Percentiles rank a stretch among this genome's conserved stretches.
Evolutionary conservation across 2,329 filamentous ascomycete genomes (phyloP).

Genomic region (Colletotrichum orbiculare): DNA sequence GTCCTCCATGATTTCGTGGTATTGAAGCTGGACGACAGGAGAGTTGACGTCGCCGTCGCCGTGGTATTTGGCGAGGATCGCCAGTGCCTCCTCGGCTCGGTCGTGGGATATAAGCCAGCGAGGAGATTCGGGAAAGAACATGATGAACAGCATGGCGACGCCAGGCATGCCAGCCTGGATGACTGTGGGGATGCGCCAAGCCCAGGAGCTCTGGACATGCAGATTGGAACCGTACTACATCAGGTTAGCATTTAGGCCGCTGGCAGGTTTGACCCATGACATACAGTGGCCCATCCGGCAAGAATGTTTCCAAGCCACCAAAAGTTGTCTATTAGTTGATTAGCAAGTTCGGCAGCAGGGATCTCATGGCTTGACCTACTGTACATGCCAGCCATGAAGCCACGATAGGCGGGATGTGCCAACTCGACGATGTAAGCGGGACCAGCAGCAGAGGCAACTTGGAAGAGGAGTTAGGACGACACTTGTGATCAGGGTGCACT

Average conservation of each 20-base stretch:
- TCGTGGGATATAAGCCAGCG: slow-evolving; percentile 78
- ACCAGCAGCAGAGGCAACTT: slow-evolving; percentile 66
- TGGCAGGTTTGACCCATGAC: too few species aligned
- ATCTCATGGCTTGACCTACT: slow-evolving; percentile 52
- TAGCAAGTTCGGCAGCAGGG: neutral
- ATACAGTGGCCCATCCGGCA: slow-evolving; percentile 60
- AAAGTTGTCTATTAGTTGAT: slow-evolving; percentile 49
- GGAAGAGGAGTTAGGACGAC: neutral
- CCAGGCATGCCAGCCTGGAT: slow-evolving; percentile 55
- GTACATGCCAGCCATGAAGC: slow-evolving; percentile 61
- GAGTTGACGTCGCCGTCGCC: slow-evolving; percentile 65
- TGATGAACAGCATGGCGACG: slow-evolving; percentile 69
- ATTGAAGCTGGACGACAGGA: slow-evolving; percentile 66
- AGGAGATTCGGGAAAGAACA: slow-evolving; percentile 76
- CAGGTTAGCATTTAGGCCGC: too few species aligned
- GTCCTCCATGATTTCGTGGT: slow-evolving; percentile 65
- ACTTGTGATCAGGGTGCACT: too few species aligned
- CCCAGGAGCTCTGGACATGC: slow-evolving; percentile 48
- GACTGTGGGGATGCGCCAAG: slow-evolving; percentile 70
- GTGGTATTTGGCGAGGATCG: slow-evolving; percentile 69
- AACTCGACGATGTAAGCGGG: slow-evolving; percentile 73
- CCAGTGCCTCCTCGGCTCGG: slow-evolving; percentile 64
- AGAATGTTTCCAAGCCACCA: slow-evolving; percentile 65
- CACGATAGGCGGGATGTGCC: slow-evolving; percentile 71
- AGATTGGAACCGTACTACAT: slow-evolving; percentile 47